phyloP scores from a whole-genome alignment of 345 rosid genomes.

The Gossypium ekmanianum region DNA sequence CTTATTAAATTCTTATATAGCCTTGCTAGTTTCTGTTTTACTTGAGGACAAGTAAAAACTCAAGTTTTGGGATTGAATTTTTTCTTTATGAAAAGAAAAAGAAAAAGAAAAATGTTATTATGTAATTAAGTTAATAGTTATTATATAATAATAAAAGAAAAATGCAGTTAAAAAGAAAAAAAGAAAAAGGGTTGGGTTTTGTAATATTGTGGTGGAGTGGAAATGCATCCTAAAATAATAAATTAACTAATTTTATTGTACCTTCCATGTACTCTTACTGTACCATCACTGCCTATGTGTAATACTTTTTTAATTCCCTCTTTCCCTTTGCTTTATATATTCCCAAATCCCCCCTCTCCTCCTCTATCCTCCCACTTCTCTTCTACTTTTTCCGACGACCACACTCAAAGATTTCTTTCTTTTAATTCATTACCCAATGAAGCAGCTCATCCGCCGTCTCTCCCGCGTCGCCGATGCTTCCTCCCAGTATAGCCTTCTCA shows the following conservation, averaged over 20 bases:
- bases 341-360: background rate
- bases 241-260: background rate
- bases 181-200: no score
- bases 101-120: no score
- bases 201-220: background rate
- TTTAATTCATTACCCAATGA: constrained; percentile 39
- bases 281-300: constrained; percentile 31
- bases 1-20: no score
- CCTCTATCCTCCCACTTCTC: constrained; percentile 10
- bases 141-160: no score
- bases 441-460: constrained; percentile 82
- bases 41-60: no score
- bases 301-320: background rate
- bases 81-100: no score
- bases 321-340: constrained; percentile 20
- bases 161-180: no score
- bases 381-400: background rate
- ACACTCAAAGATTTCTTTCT: background rate
- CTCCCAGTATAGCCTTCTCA: constrained; percentile 69
- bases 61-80: no score
- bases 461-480: constrained; percentile 80
- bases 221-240: background rate
- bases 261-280: constrained; percentile 49
- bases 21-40: no score
- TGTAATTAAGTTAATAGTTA: no score